Conservation (phyloP, 139 green algal species). For the Chlorella sp. region DNA sequence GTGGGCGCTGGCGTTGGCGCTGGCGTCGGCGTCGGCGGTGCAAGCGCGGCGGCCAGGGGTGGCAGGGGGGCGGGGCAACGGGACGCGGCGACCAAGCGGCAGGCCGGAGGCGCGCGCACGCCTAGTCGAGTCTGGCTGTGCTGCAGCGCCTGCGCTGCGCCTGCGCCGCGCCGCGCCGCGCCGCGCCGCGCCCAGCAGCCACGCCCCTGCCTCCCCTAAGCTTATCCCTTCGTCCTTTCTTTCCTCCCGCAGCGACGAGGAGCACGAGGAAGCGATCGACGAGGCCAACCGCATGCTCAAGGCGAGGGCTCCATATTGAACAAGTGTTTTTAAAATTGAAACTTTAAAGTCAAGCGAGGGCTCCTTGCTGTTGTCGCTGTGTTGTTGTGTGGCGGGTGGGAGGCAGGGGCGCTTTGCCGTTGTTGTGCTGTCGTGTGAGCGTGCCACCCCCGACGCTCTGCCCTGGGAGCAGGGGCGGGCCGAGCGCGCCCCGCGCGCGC, state of each 20-base stretch:
- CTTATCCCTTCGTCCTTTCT: neutral
- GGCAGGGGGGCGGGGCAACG: neutral
- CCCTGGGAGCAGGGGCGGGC: no score
- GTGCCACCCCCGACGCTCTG: no score
- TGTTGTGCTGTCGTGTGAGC: no score
- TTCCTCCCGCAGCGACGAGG: constrained; percentile 6
- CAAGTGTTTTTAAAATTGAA: no score
- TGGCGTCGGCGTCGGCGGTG: neutral
- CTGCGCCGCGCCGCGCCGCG: neutral
- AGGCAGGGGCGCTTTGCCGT: no score
- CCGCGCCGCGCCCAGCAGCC: neutral
- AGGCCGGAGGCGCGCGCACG: neutral
- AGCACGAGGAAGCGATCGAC: neutral
- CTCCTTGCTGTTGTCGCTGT: no score
- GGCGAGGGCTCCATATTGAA: no score
- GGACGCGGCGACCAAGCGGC: neutral
- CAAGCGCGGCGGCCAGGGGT: neutral
- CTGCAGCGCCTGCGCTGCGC: neutral
- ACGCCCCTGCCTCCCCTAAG: neutral
- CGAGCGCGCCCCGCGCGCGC: no score
- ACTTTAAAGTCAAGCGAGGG: no score
- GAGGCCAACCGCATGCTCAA: constrained; percentile 24
- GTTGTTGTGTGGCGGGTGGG: no score
- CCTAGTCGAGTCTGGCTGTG: neutral
- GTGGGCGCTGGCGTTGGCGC: no score